These are phyloP conservation scores for Corymbia maculata DNA, from an alignment of 345 rosid genomes.

Conservation along the genomic window DNA sequence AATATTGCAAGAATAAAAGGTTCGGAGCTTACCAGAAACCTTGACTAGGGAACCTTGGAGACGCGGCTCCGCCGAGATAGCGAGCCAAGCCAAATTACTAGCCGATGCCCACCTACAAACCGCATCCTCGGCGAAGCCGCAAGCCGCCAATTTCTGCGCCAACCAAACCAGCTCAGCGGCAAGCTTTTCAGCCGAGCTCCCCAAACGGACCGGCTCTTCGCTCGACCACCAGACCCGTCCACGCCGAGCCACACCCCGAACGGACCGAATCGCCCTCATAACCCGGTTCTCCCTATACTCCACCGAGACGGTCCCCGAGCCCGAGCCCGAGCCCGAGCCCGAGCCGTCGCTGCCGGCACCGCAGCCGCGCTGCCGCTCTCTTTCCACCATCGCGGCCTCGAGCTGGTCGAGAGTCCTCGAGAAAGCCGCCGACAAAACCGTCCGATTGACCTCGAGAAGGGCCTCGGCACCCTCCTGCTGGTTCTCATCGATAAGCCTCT, in stretches of 20 bases:
- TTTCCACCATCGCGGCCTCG: slow-evolving; percentile 35
- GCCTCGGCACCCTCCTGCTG: slow-evolving; percentile 27
- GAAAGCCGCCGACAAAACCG: slow-evolving; percentile 55
- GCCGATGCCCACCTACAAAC: slow-evolving; percentile 79
- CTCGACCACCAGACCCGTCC: slow-evolving; percentile 12
- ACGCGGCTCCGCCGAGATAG: slow-evolving; percentile 65
- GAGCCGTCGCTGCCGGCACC: not conserved
- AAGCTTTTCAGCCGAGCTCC: slow-evolving; percentile 48
- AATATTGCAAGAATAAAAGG: not conserved
- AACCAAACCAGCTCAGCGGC: slow-evolving; percentile 90
- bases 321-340: not conserved
- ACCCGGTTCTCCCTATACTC: slow-evolving; percentile 27
- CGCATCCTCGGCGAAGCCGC: slow-evolving; percentile 69
- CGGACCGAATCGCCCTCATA: slow-evolving; percentile 25
- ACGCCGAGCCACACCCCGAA: slow-evolving; percentile 23
- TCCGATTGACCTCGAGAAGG: slow-evolving; percentile 45
- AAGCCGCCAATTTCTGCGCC: slow-evolving; percentile 55
- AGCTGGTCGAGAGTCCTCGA: slow-evolving; percentile 45
- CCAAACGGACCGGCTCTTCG: slow-evolving; percentile 24
- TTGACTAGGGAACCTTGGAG: slow-evolving; percentile 62
- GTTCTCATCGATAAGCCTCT: slow-evolving; percentile 70
- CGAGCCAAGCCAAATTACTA: slow-evolving; percentile 56
- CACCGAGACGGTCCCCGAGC: slow-evolving; percentile 5
- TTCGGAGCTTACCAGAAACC: slow-evolving; percentile 44
- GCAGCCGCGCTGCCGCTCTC: slow-evolving; percentile 12